Base-by-base conservation (phyloP, 345 rosid genomes). In the Pistacia integerrima region DNA sequence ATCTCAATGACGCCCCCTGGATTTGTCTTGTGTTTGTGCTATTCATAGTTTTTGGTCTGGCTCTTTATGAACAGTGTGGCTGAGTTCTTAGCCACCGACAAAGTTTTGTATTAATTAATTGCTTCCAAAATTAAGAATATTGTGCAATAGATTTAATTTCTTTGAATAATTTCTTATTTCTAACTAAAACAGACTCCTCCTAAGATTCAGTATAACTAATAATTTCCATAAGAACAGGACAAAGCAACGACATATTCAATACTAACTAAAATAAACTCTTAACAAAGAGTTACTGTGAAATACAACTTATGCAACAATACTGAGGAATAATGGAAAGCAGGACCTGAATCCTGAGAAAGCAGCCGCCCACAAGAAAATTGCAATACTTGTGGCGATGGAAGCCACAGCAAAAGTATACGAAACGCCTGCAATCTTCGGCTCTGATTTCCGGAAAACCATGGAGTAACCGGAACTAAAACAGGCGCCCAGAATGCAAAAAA, bases 1-100 rank as follows among this genome's bases (percentile, higher is more conserved):
- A 12, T 54, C 33, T 55, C 11, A n/a, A 51, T 2, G 63, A 55
- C n/a, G 14, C 33, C 49, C 73, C 73, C 11, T 69, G 73, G 73
- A 18, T 70, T 55, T 54, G 20, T 52, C 73, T 69, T 4, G 10
- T 46, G 7, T 4, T 33, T 54, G 30, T 69, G 60, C 9, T 17
- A 0, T 20, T 55, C 30, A 10, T 17, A 33, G 17, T 9, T 69
- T 54, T 69, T 5, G 73, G 49, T 30, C 28, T 33, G 30, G 48
- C 62, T 35, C 5, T 54, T 10, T 69, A 69, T 17, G 73, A 52
- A 69, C 60, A 52, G 60, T 54, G 71, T 44, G 18, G 9, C 16
- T 20, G 70, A n/a, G 33, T 30, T 30, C 33, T 30, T 30, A 30
- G 33, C 33, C 33, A 30, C 33, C 3, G 30, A 58, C 25, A 58